phyloP scores from a whole-genome alignment of 352 stramenopile species.

The Pythium sp. region DNA sequence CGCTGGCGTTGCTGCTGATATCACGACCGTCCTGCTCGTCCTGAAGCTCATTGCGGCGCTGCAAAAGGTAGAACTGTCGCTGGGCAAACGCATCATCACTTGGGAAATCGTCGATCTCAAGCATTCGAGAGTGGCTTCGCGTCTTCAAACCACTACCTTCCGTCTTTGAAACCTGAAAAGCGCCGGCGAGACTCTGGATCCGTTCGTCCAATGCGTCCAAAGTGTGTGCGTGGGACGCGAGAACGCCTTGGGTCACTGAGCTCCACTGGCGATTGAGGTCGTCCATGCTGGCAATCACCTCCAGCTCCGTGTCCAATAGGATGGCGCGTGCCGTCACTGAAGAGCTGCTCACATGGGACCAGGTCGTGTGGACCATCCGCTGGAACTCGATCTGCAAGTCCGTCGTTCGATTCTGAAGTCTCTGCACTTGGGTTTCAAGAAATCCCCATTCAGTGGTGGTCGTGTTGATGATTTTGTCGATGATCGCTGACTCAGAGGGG shows the following conservation, averaged over 20 bases:
- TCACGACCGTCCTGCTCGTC: not conserved
- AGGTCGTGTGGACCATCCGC: not conserved
- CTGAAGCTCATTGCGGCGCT: not conserved
- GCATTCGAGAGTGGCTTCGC: not conserved
- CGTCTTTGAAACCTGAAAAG: not conserved
- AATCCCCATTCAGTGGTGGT: not conserved
- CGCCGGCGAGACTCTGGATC: not conserved
- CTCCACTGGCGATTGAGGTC: constrained; percentile 1
- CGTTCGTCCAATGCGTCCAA: not conserved
- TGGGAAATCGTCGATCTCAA: not conserved
- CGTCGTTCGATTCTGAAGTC: not conserved
- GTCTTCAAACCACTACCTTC: not conserved
- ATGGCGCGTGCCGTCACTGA: not conserved
- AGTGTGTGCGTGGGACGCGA: not conserved
- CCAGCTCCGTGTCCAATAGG: not conserved
- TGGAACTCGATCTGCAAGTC: constrained; percentile 8
- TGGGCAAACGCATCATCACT: not conserved
- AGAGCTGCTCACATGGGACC: not conserved
- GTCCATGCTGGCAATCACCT: constrained; percentile 1
- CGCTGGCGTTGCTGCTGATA: not conserved
- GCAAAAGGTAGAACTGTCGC: not conserved
- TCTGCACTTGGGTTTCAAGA: constrained; percentile 1
- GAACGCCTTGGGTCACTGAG: not conserved
- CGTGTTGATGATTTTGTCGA: constrained; percentile 11
- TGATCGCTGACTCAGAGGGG: not conserved